Percentiles rank a stretch among this genome's conserved stretches.
Evolutionary conservation across 2,329 filamentous ascomycete genomes (phyloP).

Genomic region (Magnaporthiopsis poae): DNA sequence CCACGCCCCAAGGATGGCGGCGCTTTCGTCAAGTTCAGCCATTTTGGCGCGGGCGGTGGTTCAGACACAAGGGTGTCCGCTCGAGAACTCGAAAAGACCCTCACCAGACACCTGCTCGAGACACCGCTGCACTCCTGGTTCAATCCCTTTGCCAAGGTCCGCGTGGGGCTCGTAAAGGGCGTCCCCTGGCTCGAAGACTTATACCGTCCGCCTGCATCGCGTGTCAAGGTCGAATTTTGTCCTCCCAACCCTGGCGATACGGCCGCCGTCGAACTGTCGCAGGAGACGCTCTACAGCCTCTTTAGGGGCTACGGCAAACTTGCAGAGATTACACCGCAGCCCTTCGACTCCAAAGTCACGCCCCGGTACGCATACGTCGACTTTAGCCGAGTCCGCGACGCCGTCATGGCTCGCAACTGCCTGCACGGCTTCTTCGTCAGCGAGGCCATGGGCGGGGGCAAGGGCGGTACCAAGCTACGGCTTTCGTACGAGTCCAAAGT

Average conservation of each 20-base stretch:
- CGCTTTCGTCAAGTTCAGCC: constrained; percentile 78
- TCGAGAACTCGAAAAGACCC: constrained; percentile 31
- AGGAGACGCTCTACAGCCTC: constrained; percentile 76
- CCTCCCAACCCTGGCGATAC: constrained; percentile 56
- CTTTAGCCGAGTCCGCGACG: constrained; percentile 62
- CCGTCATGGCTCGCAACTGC: constrained; percentile 84
- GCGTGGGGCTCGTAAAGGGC: constrained; percentile 65
- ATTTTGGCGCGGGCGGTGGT: constrained; percentile 14
- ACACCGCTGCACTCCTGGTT: constrained; percentile 80
- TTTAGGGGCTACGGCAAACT: constrained; percentile 89
- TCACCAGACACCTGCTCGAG: constrained; percentile 56
- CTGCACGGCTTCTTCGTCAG: constrained; percentile 72
- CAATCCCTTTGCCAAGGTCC: constrained; percentile 66
- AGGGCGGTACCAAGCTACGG: constrained; percentile 63
- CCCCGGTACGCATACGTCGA: constrained; percentile 74
- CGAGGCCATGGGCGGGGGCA: constrained; percentile 63
- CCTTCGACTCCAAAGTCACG: constrained; percentile 73
- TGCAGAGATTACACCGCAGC: constrained; percentile 70
- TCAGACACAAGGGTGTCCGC: constrained; percentile 19
- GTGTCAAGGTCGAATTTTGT: constrained; percentile 76
- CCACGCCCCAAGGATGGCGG: constrained; percentile 85
- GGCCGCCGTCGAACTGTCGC: constrained; percentile 66
- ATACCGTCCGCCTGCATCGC: constrained; percentile 65
- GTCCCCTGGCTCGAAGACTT: constrained; percentile 92
- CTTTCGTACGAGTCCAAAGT: constrained; percentile 74